Evolutionary conservation across 2,329 filamentous ascomycete species (phyloP).

Genomic region (Venturia aucupariae): DNA sequence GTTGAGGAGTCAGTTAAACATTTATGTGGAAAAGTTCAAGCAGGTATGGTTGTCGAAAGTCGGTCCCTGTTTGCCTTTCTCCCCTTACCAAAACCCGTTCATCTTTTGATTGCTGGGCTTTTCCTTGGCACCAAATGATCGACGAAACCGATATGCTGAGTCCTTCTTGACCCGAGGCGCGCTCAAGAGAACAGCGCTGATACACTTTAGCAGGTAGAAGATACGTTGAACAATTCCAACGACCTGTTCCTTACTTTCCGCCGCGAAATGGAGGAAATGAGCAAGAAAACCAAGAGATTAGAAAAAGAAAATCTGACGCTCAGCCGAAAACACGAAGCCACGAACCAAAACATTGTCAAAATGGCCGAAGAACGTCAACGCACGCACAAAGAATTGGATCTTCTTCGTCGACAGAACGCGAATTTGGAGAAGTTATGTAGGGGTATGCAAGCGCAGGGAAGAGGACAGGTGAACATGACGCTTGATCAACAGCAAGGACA

Average conservation of each 20-base stretch:
- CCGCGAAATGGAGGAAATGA: constrained; percentile 99
- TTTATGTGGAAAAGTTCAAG: constrained; percentile 99
- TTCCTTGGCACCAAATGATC: background rate
- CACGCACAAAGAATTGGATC: constrained; percentile 66
- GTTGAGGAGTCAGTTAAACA: constrained; percentile 87
- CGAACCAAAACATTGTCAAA: constrained; percentile 87
- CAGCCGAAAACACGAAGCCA: constrained; percentile 86
- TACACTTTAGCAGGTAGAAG: constrained; percentile 64
- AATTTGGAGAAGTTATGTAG: constrained; percentile 92
- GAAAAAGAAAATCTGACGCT: constrained; percentile 93
- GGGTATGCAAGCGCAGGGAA: constrained; percentile 90
- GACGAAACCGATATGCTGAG: background rate
- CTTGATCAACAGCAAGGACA: constrained; percentile 38
- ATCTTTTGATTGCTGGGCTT: background rate
- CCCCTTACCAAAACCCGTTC: background rate
- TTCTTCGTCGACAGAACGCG: constrained; percentile 73
- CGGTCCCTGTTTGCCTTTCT: constrained; percentile 4
- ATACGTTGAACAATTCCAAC: constrained; percentile 96
- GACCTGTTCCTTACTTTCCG: constrained; percentile 93
- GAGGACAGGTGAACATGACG: constrained; percentile 56
- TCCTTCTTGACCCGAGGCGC: no score
- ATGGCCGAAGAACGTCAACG: constrained; percentile 90
- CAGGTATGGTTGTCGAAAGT: constrained; percentile 56
- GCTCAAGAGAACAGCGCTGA: constrained; percentile 3
- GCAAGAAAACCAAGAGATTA: constrained; percentile 92